These are phyloP conservation scores for Russula sp. DNA, from an alignment of 768 basidiomycete species.

Conservation along the genomic window DNA sequence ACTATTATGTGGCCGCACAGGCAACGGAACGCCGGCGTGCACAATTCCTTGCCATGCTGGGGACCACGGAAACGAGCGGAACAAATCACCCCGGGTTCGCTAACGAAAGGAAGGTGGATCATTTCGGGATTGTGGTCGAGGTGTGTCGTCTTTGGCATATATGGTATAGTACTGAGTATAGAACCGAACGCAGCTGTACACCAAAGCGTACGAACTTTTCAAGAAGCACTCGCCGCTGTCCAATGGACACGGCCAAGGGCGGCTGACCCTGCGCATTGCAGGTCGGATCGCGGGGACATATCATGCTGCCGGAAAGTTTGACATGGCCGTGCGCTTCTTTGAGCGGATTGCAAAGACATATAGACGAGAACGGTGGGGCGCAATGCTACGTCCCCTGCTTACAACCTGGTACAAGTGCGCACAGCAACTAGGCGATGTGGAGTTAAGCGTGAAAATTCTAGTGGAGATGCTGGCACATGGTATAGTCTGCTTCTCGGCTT, in stretches of 20 bases:
- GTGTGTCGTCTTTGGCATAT: slow-evolving; percentile 31
- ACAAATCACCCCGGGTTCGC: slow-evolving; percentile 59
- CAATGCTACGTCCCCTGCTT: slow-evolving; percentile 67
- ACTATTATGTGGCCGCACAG: slow-evolving; percentile 82
- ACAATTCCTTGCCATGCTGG: slow-evolving; percentile 53
- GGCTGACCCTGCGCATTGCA: slow-evolving; percentile 86
- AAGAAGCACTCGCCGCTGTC: slow-evolving; percentile 56
- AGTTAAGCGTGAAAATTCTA: slow-evolving; percentile 65
- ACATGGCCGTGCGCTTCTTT: slow-evolving; percentile 87
- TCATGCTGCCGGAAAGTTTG: slow-evolving; percentile 69
- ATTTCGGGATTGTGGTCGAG: slow-evolving; percentile 76
- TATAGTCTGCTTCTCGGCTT: slow-evolving; percentile 28
- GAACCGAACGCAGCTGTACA: slow-evolving; percentile 58
- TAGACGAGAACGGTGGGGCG: slow-evolving; percentile 74
- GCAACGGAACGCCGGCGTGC: slow-evolving; percentile 74
- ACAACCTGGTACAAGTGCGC: slow-evolving; percentile 79
- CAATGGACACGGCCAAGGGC: slow-evolving; percentile 49
- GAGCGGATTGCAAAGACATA: slow-evolving; percentile 89
- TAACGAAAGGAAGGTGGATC: slow-evolving; percentile 92
- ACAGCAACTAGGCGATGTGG: slow-evolving; percentile 67
- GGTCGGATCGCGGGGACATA: slow-evolving; percentile 87
- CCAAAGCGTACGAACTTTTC: slow-evolving; percentile 89
- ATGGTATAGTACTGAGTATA: not conserved
- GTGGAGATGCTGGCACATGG: slow-evolving; percentile 81
- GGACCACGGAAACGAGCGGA: slow-evolving; percentile 42